A percentile compares a stretch with the other conserved stretches of the same genome.
Evolutionary conservation across 108 stramenopile genomes (phyloP).

Genomic region (Schizochytrium sp.): DNA sequence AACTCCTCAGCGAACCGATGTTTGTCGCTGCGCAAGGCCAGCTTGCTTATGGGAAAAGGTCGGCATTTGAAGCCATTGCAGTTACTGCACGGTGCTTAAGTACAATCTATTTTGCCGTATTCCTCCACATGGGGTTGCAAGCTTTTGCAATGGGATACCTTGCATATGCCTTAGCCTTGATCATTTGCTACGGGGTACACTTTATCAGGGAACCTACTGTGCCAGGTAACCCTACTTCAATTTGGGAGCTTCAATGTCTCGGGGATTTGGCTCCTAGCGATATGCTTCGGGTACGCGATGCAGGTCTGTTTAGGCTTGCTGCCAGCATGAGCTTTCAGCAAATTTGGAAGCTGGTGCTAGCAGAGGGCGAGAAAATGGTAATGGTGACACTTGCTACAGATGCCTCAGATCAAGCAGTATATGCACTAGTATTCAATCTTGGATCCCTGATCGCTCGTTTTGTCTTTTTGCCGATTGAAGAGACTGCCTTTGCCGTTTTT

Average conservation of each 20-base stretch:
- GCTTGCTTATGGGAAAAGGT: slow-evolving; percentile 27
- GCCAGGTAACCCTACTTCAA: background rate
- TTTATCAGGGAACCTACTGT: background rate
- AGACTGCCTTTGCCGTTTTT: slow-evolving; percentile 55
- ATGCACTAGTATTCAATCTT: slow-evolving; percentile 54
- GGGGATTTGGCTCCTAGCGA: background rate
- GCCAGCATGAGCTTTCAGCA: slow-evolving; percentile 32
- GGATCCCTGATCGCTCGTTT: slow-evolving; percentile 51
- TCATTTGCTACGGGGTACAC: background rate
- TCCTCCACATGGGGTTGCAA: background rate
- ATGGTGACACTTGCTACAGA: slow-evolving; percentile 27
- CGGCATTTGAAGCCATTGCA: slow-evolving; percentile 38
- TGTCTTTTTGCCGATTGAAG: slow-evolving; percentile 35
- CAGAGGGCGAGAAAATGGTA: slow-evolving; percentile 54
- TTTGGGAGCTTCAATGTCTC: background rate
- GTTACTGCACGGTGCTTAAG: background rate
- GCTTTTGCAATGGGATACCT: slow-evolving; percentile 50
- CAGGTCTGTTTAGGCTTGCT: background rate
- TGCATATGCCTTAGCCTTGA: background rate
- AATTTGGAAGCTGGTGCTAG: slow-evolving; percentile 26
- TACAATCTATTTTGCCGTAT: too few relatives aligned
- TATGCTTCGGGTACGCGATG: slow-evolving; percentile 15
- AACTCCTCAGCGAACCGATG: slow-evolving; percentile 42
- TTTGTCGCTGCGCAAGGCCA: slow-evolving; percentile 54
- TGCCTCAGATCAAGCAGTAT: slow-evolving; percentile 53